A percentile compares a stretch with the other conserved stretches of the same genome.
phyloP scores from a whole-genome alignment of 2,329 filamentous ascomycete genomes.

The Trichoderma semiorbis region DNA sequence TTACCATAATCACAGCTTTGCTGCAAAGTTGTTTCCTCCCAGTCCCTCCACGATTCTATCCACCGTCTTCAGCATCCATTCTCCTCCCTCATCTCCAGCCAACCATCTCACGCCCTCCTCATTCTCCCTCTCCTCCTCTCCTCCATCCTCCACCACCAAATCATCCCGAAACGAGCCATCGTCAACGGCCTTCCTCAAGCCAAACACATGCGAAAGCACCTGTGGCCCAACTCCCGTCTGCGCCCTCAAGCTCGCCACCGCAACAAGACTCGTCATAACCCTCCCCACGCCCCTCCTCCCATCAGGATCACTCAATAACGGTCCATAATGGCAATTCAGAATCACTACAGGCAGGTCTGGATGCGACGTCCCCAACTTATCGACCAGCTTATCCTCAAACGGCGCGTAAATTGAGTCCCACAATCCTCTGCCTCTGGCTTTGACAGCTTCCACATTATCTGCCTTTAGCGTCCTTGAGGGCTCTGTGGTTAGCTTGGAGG shows the following conservation, averaged over 20 bases:
- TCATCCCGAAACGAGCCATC: slow-evolving; percentile 54
- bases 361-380: slow-evolving; percentile 70
- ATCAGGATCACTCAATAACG: slow-evolving; percentile 66
- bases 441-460: slow-evolving; percentile 52
- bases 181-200: slow-evolving; percentile 70
- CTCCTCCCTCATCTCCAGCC: slow-evolving; percentile 44
- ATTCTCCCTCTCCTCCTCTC: slow-evolving; percentile 34
- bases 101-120: slow-evolving; percentile 39
- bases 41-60: slow-evolving; percentile 45
- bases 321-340: slow-evolving; percentile 69
- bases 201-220: slow-evolving; percentile 77
- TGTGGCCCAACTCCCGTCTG: slow-evolving; percentile 82
- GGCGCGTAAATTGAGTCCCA: slow-evolving; percentile 78
- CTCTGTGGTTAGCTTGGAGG: slow-evolving; percentile 49
- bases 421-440: slow-evolving; percentile 58
- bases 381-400: slow-evolving; percentile 67
- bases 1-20: slow-evolving; percentile 18
- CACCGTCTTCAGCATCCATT: slow-evolving; percentile 45
- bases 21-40: slow-evolving; percentile 41
- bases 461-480: slow-evolving; percentile 53
- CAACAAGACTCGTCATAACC: slow-evolving; percentile 69
- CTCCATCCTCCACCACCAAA: slow-evolving; percentile 31
- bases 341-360: slow-evolving; percentile 82
- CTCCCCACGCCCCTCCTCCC: slow-evolving; percentile 59
- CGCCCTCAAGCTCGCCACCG: slow-evolving; percentile 69